Base-by-base conservation (phyloP, 2,329 filamentous ascomycete genomes). In the Fusarium napiforme region DNA sequence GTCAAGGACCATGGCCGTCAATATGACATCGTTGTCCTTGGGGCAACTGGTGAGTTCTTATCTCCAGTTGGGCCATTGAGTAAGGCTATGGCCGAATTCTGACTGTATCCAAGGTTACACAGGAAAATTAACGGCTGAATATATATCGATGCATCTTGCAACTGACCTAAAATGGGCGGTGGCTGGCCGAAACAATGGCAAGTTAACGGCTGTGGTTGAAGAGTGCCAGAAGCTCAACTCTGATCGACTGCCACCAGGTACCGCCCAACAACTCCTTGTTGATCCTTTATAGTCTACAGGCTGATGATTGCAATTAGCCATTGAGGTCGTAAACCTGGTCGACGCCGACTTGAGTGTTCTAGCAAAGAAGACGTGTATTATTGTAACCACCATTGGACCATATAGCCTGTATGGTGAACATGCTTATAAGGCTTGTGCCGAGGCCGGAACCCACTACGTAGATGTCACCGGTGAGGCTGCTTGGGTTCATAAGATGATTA, bases 141-240 rank as follows among this genome's bases (percentile, higher is more conserved):
- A 96, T 81, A 92, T 97, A 77, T 87, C 90, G 59, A 87, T 87
- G 19, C 84, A 89, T 73, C 85, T 94, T 2, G 93, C 95, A 0
- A 93, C 92, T 23, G 89, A 94, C 79, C 82, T 97, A 70, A 94
- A 90, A 84, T 98, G 95, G 95, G 95, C 94, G 19, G 86, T 98
- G 62, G 93, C 94, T 50, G 95, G 95, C 36, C 92, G 95, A 32
- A 95, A 93, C n/a, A 84, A 87, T 55, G 84, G 86, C 55, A 97
- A 97, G 81, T 87, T 98, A 9, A 88, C 92, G 74, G 83, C 84
- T 45, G 82, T 98, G 16, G 89, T 91, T 12, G 85, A 90, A 59
- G 90, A 93, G 61, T 87, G 95, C 79, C 90, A 90, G 76, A 80
- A 83, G 64, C 78, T 93, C 66, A 93, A 93, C 79, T 85, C 91